These are phyloP conservation scores for Flaveria trinervia DNA, from an alignment of 129 eudicot genomes.

Conservation along the genomic window DNA sequence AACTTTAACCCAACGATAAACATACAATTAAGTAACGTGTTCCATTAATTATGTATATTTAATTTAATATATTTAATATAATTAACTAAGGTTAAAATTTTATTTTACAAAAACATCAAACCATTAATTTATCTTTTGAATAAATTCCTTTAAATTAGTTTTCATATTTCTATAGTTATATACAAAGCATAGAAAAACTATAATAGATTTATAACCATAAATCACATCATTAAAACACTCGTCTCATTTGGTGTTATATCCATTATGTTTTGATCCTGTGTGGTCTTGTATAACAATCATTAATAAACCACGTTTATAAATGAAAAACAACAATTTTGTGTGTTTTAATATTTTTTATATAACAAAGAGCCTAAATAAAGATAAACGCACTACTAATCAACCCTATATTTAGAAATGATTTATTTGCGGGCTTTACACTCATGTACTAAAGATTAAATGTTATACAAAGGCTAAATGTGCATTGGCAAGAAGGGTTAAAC, in stretches of 20 bases:
- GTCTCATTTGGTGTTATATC: not conserved
- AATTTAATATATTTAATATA: not conserved
- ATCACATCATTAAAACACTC: not conserved
- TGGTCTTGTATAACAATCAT: not conserved
- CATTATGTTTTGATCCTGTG: not conserved
- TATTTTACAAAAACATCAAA: not conserved
- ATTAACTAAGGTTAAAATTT: not conserved
- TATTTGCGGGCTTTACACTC: too few relatives aligned
- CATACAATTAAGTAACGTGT: not conserved
- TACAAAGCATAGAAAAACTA: not conserved
- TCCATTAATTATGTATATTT: too few relatives aligned
- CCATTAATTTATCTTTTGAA: not conserved
- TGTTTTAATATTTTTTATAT: too few relatives aligned
- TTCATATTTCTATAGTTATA: not conserved
- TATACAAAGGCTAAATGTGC: too few relatives aligned
- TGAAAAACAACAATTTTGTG: not conserved
- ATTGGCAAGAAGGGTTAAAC: too few relatives aligned
- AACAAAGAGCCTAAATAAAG: too few relatives aligned
- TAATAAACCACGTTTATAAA: not conserved
- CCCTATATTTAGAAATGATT: too few relatives aligned
- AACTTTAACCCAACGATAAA: not conserved
- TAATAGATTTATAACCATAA: not conserved
- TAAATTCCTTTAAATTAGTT: not conserved
- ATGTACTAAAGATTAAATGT: too few relatives aligned
- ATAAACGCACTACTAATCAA: too few relatives aligned